These are phyloP conservation scores for Hawksworthiomyces lignivorus DNA, from an alignment of 2,329 filamentous ascomycete species.

Conservation along the genomic window DNA sequence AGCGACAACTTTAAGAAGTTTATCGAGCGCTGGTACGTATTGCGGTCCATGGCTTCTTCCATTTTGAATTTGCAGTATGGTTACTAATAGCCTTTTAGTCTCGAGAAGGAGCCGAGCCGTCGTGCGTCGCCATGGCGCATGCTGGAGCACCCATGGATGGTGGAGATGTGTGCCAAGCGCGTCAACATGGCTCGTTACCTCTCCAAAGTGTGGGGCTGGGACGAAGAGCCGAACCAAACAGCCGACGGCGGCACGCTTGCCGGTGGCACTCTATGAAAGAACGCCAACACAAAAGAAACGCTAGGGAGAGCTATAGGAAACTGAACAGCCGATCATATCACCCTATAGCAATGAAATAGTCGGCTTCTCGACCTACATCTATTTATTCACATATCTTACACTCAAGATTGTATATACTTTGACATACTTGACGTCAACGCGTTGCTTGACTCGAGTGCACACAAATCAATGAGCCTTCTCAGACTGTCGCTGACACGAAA, in stretches of 20 bases:
- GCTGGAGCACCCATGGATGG: constrained; percentile 98
- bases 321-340: no score
- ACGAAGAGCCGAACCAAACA: constrained; percentile 28
- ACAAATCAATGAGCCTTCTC: no score
- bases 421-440: no score
- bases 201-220: constrained; percentile 94
- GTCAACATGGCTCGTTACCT: constrained; percentile 97
- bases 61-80: constrained; percentile 7
- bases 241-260: constrained; percentile 8
- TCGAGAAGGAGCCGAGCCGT: constrained; percentile 85
- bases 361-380: no score
- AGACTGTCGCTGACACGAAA: no score
- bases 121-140: constrained; percentile 96
- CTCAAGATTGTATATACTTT: no score
- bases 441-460: no score
- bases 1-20: constrained; percentile 98
- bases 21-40: constrained; percentile 92
- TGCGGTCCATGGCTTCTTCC: no score
- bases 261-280: constrained; percentile 9
- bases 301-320: no score
- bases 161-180: constrained; percentile 89
- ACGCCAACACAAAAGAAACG: no score
- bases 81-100: constrained; percentile 43
- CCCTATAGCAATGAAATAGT: no score
- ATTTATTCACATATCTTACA: no score